Conservation (phyloP, 768 basidiomycete species). For the Tulasnella sp. region DNA sequence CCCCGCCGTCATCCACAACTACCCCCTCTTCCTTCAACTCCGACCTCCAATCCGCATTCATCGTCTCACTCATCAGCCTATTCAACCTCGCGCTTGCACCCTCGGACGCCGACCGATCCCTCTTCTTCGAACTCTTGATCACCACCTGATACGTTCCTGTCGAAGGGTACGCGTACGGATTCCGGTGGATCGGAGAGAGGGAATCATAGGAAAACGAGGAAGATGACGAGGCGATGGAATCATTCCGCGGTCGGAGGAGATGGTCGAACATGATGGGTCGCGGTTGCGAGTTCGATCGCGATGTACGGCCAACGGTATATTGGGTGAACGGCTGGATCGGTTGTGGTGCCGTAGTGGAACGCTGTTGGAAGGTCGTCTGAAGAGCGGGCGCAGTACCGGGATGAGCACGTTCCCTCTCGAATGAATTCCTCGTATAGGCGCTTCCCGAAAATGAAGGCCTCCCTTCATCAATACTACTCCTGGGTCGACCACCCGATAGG, state of each 20-base stretch:
- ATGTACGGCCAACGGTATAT: background rate
- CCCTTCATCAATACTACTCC: constrained; percentile 6
- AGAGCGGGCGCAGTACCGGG: constrained; percentile 1
- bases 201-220: background rate
- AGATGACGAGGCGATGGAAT: constrained; percentile 1
- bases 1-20: constrained; percentile 7
- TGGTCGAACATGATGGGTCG: background rate
- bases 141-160: background rate
- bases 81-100: constrained; percentile 8
- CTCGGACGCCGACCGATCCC: constrained; percentile 10
- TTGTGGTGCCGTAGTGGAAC: background rate
- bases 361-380: constrained; percentile 3
- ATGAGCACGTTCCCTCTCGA: constrained; percentile 1
- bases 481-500: background rate
- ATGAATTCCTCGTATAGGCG: background rate
- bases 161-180: background rate
- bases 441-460: background rate
- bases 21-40: constrained; percentile 3
- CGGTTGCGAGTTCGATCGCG: constrained; percentile 10
- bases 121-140: background rate
- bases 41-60: background rate
- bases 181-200: background rate
- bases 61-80: constrained; percentile 4
- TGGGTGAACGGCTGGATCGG: too few relatives aligned
- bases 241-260: background rate